Evolutionary conservation across 257 asterid genomes (phyloP).

Genomic region (Solanum habrochaites): DNA sequence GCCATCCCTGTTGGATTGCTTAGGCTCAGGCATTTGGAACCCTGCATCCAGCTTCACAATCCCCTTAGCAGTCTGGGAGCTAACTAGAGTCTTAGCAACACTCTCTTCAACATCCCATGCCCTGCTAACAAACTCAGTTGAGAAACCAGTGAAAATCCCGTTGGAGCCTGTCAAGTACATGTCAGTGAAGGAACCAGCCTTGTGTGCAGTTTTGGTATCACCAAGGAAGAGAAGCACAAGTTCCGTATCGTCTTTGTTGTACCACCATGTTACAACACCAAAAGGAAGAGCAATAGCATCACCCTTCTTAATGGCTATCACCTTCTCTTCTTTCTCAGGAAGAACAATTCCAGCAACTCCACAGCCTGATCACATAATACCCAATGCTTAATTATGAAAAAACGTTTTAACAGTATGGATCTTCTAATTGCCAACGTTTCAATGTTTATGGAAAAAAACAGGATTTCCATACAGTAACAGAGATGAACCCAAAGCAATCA

Average conservation of each 20-base stretch:
- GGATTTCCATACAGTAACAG: not conserved
- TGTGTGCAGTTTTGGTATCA: constrained; percentile 59
- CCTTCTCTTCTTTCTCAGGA: constrained; percentile 84
- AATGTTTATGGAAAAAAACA: not conserved
- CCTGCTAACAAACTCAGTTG: not conserved
- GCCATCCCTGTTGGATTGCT: constrained; percentile 35
- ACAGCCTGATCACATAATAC: constrained; percentile 25
- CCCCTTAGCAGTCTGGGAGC: constrained; percentile 32
- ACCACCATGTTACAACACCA: constrained; percentile 85
- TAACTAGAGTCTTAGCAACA: constrained; percentile 44
- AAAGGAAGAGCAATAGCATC: constrained; percentile 83
- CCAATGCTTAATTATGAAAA: not conserved
- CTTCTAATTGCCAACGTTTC: not conserved
- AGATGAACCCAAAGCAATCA: not conserved
- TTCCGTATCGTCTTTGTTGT: constrained; percentile 66
- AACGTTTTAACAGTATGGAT: not conserved
- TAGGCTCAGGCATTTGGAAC: constrained; percentile 53
- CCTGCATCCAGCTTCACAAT: constrained; percentile 46
- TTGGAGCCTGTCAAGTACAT: constrained; percentile 51
- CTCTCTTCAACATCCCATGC: not conserved
- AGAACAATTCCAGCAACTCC: constrained; percentile 81
- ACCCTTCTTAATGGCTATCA: constrained; percentile 64
- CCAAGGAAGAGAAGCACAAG: constrained; percentile 65
- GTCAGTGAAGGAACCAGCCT: constrained; percentile 56
- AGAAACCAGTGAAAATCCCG: constrained; percentile 51